These are phyloP conservation scores for Eimeria praecox DNA, from an alignment of 169 alveolate genomes.

Conservation along the genomic window DNA sequence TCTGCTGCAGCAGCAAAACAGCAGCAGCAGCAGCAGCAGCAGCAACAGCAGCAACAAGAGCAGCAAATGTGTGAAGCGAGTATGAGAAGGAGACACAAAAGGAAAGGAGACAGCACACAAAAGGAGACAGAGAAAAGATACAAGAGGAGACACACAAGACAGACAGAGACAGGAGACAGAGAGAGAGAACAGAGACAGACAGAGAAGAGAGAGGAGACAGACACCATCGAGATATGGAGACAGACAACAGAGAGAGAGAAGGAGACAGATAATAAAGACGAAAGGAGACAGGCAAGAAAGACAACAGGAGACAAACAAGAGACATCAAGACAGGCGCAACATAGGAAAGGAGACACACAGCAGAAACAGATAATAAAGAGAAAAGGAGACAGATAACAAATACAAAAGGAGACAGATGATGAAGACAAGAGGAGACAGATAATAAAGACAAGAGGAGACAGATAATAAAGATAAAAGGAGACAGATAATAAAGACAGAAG, in stretches of 20 bases:
- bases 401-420: background rate
- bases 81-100: background rate
- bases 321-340: too few relatives aligned
- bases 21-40: slow-evolving; percentile 17
- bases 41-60: slow-evolving; percentile 7
- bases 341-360: too few relatives aligned
- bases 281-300: background rate
- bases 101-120: too few relatives aligned
- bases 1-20: slow-evolving; percentile 9
- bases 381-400: too few relatives aligned
- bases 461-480: too few relatives aligned
- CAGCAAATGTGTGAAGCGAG: background rate
- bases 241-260: too few relatives aligned
- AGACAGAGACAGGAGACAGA: background rate
- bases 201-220: background rate
- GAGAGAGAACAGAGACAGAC: too few relatives aligned
- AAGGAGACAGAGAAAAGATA: too few relatives aligned
- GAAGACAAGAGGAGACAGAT: background rate
- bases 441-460: background rate
- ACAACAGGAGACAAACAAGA: background rate
- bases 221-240: too few relatives aligned
- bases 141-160: background rate
- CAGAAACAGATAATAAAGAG: background rate
- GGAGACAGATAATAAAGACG: too few relatives aligned
- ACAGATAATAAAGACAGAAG: background rate